A percentile compares a stretch with the other conserved stretches of the same genome.
These are phyloP conservation scores for Schizonepeta tenuifolia DNA, from an alignment of 257 asterid genomes.

Conservation along the genomic window DNA sequence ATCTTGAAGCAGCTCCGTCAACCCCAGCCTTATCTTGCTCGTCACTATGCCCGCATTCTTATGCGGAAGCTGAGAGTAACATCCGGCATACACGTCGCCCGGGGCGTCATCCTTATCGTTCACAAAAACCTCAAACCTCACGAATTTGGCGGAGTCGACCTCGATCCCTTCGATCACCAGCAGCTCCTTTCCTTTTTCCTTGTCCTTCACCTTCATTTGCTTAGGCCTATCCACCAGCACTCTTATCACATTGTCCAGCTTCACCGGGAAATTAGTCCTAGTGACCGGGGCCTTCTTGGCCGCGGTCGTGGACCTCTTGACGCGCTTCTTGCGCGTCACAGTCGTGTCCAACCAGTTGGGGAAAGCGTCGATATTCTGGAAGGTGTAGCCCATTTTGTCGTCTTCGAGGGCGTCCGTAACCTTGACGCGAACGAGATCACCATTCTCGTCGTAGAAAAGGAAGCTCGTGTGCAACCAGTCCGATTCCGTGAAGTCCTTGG, in stretches of 20 bases:
- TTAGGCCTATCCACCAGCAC: slow-evolving; percentile 50
- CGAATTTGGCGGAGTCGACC: slow-evolving; percentile 34
- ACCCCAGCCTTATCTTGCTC: slow-evolving; percentile 38
- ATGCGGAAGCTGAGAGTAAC: slow-evolving; percentile 45
- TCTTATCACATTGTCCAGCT: slow-evolving; percentile 39
- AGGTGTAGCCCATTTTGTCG: slow-evolving; percentile 39
- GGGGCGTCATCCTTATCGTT: slow-evolving; percentile 52
- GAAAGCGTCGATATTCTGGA: too few relatives aligned
- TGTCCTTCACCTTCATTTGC: slow-evolving; percentile 39
- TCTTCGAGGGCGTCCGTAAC: slow-evolving; percentile 38
- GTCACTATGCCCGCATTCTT: slow-evolving; percentile 31
- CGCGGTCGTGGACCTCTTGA: slow-evolving; percentile 24
- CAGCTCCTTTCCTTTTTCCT: slow-evolving; percentile 42
- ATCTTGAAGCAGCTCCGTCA: slow-evolving; percentile 50
- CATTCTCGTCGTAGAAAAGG: slow-evolving; percentile 55
- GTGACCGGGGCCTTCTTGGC: slow-evolving; percentile 2
- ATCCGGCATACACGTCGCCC: slow-evolving; percentile 43
- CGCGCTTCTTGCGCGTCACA: slow-evolving; percentile 27
- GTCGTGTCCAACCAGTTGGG: too few relatives aligned
- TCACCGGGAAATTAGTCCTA: slow-evolving; percentile 40
- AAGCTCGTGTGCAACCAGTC: slow-evolving; percentile 44
- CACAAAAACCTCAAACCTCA: slow-evolving; percentile 50
- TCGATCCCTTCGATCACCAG: slow-evolving; percentile 52
- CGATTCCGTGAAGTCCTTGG: slow-evolving; percentile 25
- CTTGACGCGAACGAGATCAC: slow-evolving; percentile 42